Percentiles rank a stretch among this genome's conserved stretches.
Evolutionary conservation across 441 rosid genomes (phyloP).

Genomic region (Hura crepitans): DNA sequence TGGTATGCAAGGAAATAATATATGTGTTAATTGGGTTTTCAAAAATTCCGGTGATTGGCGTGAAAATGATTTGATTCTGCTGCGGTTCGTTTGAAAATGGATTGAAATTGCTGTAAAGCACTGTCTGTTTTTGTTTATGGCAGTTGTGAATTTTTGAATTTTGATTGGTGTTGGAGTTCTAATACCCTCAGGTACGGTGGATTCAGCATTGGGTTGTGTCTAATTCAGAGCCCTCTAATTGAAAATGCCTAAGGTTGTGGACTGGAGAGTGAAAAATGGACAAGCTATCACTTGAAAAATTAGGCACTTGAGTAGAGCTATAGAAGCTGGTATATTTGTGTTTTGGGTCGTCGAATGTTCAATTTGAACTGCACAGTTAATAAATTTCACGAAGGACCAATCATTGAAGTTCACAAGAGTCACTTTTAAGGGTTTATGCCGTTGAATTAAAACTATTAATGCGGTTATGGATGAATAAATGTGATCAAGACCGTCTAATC

Average conservation of each 20-base stretch:
- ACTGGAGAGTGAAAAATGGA: not conserved
- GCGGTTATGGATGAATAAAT: not conserved
- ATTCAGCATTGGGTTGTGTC: not conserved
- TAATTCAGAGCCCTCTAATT: not conserved
- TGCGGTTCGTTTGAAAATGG: not conserved
- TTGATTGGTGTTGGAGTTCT: not conserved
- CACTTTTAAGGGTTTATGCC: not conserved
- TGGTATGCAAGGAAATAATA: not conserved
- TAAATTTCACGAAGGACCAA: not conserved
- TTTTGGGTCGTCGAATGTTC: not conserved
- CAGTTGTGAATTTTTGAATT: not conserved
- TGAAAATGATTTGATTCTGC: not conserved
- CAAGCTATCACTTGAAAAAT: not conserved
- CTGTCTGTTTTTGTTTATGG: not conserved
- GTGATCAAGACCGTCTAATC: not conserved
- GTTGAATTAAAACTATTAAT: not conserved
- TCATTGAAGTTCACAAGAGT: not conserved
- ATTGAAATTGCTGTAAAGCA: not conserved
- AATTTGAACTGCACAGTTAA: not conserved
- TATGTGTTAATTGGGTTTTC: not conserved
- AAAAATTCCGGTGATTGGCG: not conserved
- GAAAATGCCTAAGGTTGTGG: not conserved
- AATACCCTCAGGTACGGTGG: not conserved
- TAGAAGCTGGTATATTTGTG: not conserved
- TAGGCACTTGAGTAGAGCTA: not conserved